These are phyloP conservation scores for Coriaria nepalensis DNA, from an alignment of 306 rosid species.

Conservation along the genomic window DNA sequence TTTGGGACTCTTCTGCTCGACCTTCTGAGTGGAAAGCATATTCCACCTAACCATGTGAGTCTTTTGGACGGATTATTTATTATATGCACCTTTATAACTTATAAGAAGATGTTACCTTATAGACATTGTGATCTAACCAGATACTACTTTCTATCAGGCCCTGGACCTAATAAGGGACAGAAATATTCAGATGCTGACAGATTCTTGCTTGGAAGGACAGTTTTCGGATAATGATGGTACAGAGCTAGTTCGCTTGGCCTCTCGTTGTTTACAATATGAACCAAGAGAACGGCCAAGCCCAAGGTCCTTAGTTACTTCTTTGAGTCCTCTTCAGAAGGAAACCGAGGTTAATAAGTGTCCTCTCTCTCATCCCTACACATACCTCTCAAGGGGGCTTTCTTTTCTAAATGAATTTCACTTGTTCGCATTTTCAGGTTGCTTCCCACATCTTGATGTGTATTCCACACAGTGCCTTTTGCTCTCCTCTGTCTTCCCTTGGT, in stretches of 20 bases:
- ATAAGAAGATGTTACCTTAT: too few relatives aligned
- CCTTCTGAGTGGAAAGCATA: conserved; percentile 77
- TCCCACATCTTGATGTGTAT: conserved; percentile 68
- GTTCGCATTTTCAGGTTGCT: conserved; percentile 34
- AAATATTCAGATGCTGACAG: not conserved
- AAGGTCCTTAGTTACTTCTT: not conserved
- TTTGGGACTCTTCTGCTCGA: conserved; percentile 79
- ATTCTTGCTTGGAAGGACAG: conserved; percentile 1
- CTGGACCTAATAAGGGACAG: not conserved
- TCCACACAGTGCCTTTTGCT: conserved; percentile 33
- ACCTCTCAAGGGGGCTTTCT: too few relatives aligned
- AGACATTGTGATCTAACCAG: too few relatives aligned
- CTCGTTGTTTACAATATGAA: conserved; percentile 4
- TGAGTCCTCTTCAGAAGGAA: too few relatives aligned
- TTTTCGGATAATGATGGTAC: conserved; percentile 2
- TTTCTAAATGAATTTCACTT: not conserved
- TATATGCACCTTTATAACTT: too few relatives aligned
- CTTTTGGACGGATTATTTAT: too few relatives aligned
- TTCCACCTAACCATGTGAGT: conserved; percentile 79
- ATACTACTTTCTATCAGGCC: not conserved
- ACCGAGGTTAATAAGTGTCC: too few relatives aligned
- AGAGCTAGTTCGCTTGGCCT: not conserved
- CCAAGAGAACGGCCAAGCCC: not conserved
- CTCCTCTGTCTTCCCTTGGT: conserved; percentile 58
- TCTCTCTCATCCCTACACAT: too few relatives aligned